phyloP scores from a whole-genome alignment of 768 basidiomycete species.

The Obba rivulosa region DNA sequence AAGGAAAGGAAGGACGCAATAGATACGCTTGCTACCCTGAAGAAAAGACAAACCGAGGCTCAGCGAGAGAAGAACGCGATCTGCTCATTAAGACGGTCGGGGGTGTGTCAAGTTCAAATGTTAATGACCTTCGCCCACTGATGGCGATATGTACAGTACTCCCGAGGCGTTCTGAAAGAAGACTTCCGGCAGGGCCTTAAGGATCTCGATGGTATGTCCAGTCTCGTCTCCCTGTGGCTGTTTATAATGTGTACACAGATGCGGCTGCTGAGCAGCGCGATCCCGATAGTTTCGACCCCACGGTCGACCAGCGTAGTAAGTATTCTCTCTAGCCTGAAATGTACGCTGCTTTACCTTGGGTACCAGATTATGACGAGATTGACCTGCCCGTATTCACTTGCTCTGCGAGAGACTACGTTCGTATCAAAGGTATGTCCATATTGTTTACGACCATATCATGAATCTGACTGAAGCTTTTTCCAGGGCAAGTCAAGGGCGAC shows the following conservation, averaged over 20 bases:
- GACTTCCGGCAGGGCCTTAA: slow-evolving; percentile 56
- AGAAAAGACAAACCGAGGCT: slow-evolving; percentile 31
- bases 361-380: slow-evolving; percentile 52
- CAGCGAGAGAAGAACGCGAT: slow-evolving; percentile 54
- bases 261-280: slow-evolving; percentile 52
- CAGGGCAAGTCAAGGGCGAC: slow-evolving; percentile 57
- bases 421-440: slow-evolving; percentile 40
- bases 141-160: slow-evolving; percentile 34
- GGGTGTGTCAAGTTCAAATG: slow-evolving; percentile 27
- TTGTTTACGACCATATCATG: background rate
- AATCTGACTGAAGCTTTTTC: background rate
- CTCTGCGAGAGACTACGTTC: slow-evolving; percentile 56
- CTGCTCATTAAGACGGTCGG: slow-evolving; percentile 53
- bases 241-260: slow-evolving; percentile 27
- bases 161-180: slow-evolving; percentile 50
- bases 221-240: background rate
- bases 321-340: background rate
- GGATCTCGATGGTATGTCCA: slow-evolving; percentile 46
- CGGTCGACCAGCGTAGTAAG: slow-evolving; percentile 42
- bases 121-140: background rate
- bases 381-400: slow-evolving; percentile 60
- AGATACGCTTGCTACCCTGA: slow-evolving; percentile 29
- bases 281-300: slow-evolving; percentile 53
- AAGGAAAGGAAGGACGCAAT: slow-evolving; percentile 38
- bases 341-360: background rate